Conservation (phyloP, 108 stramenopile species). For the Parmales sp. region DNA sequence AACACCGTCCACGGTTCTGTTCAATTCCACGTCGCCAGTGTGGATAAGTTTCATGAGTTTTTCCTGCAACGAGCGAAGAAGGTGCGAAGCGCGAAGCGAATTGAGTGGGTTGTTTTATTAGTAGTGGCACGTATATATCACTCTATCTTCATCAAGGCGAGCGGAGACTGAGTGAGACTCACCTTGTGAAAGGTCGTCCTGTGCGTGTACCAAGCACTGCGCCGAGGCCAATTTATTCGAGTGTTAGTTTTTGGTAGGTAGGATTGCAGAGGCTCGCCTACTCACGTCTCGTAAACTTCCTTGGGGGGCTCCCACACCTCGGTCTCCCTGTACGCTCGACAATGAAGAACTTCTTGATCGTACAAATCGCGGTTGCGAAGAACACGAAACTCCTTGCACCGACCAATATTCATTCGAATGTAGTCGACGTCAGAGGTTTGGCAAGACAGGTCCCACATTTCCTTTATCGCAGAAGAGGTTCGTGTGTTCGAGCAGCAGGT, state of each 20-base stretch:
- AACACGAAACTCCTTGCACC: slow-evolving; percentile 1
- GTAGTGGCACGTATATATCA: no score
- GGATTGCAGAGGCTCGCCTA: no score
- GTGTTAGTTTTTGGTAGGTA: no score
- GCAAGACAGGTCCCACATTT: not conserved
- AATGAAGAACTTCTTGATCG: not conserved
- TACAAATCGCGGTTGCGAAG: not conserved
- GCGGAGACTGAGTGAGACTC: not conserved
- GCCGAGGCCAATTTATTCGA: no score
- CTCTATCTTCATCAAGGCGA: not conserved
- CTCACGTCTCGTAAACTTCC: not conserved
- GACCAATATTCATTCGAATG: no score
- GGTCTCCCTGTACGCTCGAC: not conserved
- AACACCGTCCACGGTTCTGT: no score
- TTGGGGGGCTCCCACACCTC: not conserved
- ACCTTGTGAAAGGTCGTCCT: not conserved
- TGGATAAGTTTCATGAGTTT: no score
- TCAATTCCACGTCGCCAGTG: no score
- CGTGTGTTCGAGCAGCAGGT: not conserved
- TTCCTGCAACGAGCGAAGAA: no score
- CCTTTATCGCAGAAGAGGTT: not conserved
- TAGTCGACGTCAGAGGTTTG: not conserved
- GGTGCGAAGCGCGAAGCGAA: no score
- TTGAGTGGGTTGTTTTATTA: no score
- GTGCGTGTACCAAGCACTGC: no score